These are phyloP conservation scores for Dactylellina parvicollis DNA, from an alignment of 2,329 filamentous ascomycete genomes.

Conservation along the genomic window DNA sequence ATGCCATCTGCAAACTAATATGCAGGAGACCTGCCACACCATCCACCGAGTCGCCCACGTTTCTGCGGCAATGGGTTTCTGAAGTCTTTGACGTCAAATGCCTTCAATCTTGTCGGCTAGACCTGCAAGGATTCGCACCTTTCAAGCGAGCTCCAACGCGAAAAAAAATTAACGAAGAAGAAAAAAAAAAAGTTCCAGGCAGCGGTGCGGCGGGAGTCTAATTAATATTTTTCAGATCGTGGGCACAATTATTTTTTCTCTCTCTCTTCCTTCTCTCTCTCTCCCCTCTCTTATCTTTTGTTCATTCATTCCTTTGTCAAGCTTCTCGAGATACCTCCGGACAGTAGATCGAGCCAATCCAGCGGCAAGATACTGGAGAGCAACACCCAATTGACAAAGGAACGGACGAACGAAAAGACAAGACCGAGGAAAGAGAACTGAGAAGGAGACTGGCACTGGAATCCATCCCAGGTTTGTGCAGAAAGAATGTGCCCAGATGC, in stretches of 20 bases:
- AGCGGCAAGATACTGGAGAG: constrained; percentile 31
- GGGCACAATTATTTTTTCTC: constrained; percentile 35
- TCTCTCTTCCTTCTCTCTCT: constrained; percentile 27
- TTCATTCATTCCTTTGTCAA: constrained; percentile 55
- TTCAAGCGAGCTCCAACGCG: constrained; percentile 51
- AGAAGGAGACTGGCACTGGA: constrained; percentile 55
- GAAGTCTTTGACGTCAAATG: background rate
- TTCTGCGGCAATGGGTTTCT: background rate
- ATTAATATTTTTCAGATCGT: constrained; percentile 45
- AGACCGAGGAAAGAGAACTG: constrained; percentile 25
- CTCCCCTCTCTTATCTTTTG: constrained; percentile 27
- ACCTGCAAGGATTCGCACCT: constrained; percentile 23
- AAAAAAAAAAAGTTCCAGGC: constrained; percentile 33
- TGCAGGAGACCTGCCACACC: background rate
- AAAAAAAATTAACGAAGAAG: constrained; percentile 29
- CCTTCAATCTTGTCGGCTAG: constrained; percentile 20
- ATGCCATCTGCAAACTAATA: background rate
- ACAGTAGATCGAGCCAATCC: constrained; percentile 35
- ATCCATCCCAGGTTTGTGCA: constrained; percentile 47
- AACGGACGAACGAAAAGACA: constrained; percentile 51
- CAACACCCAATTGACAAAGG: constrained; percentile 51
- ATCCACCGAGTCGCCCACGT: background rate
- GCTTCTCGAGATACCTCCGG: constrained; percentile 34
- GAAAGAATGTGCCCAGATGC: constrained; percentile 22
- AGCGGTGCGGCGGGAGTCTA: constrained; percentile 28